phyloP scores from a whole-genome alignment of 495 filamentous ascomycete species.

The Trichocladium antarcticum region DNA sequence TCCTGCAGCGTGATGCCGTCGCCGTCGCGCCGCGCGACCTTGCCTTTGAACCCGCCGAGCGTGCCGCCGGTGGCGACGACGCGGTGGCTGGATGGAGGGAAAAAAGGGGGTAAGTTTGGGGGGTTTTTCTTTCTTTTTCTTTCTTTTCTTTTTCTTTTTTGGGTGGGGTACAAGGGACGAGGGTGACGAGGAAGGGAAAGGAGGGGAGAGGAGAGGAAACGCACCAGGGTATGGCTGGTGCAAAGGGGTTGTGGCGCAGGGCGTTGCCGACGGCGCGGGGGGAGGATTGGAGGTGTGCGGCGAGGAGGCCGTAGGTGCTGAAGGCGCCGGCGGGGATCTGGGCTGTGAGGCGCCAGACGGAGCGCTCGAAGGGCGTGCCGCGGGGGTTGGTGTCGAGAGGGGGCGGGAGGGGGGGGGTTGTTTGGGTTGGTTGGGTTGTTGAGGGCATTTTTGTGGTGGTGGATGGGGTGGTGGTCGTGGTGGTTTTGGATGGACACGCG shows the following conservation, averaged over 20 bases:
- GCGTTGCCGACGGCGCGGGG: constrained; percentile 74
- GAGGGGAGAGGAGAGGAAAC: background rate
- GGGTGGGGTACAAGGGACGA: background rate
- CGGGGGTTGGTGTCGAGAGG: constrained; percentile 18
- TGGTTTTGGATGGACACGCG: background rate
- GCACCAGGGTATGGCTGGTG: constrained; percentile 47
- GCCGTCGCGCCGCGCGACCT: constrained; percentile 27
- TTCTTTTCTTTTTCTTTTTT: background rate
- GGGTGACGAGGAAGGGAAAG: background rate
- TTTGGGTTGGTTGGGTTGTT: background rate
- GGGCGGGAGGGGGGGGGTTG: constrained; percentile 2
- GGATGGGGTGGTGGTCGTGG: background rate
- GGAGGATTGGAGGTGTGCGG: constrained; percentile 53
- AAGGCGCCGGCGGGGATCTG: constrained; percentile 60
- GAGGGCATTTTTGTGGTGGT: constrained; percentile 8
- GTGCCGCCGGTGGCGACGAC: constrained; percentile 35
- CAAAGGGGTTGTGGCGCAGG: constrained; percentile 58
- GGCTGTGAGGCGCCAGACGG: constrained; percentile 53
- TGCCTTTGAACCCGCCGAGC: constrained; percentile 44
- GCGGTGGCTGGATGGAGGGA: constrained; percentile 28
- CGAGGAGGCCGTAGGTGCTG: constrained; percentile 62
- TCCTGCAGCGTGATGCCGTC: constrained; percentile 33
- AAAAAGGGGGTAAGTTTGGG: too few relatives aligned
- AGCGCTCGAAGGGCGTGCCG: constrained; percentile 46
- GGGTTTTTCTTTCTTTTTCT: too few relatives aligned